Conservation (phyloP, 2,329 filamentous ascomycete genomes). For the Colletotrichum tabaci region DNA sequence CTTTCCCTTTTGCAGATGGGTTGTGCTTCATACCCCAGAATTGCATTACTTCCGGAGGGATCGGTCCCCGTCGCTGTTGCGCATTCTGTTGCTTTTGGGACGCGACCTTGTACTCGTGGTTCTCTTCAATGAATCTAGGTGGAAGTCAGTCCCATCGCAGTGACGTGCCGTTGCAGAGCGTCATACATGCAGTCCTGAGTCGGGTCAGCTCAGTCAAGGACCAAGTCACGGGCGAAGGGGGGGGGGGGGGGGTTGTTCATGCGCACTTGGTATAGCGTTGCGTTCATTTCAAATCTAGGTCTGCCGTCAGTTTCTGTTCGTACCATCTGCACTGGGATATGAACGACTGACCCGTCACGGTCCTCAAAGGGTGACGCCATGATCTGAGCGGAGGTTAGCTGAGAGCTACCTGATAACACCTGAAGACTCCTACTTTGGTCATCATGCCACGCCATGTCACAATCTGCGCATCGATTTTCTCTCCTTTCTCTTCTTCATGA, state of each 20-base stretch:
- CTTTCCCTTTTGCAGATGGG: constrained; percentile 11
- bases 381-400: constrained; percentile 69
- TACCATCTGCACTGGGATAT: neutral
- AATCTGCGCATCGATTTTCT: constrained; percentile 81
- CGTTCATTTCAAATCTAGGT: constrained; percentile 94
- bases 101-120: constrained; percentile 79
- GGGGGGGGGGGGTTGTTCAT: constrained; percentile 19
- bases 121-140: constrained; percentile 90
- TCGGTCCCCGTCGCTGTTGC: constrained; percentile 59
- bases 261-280: constrained; percentile 87
- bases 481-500: constrained; percentile 78
- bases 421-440: constrained; percentile 80
- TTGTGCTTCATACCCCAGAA: constrained; percentile 80
- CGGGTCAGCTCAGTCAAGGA: constrained; percentile 42
- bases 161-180: neutral
- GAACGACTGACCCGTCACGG: constrained; percentile 76
- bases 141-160: constrained; percentile 39
- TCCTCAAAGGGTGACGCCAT: constrained; percentile 88
- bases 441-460: constrained; percentile 99
- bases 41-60: constrained; percentile 85
- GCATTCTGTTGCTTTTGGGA: constrained; percentile 72
- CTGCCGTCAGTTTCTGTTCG: constrained; percentile 3
- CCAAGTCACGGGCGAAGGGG: neutral
- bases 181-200: constrained; percentile 69
- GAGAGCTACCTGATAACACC: neutral